Base-by-base conservation (phyloP, 768 basidiomycete genomes). In the Austroboletus eburneus region DNA sequence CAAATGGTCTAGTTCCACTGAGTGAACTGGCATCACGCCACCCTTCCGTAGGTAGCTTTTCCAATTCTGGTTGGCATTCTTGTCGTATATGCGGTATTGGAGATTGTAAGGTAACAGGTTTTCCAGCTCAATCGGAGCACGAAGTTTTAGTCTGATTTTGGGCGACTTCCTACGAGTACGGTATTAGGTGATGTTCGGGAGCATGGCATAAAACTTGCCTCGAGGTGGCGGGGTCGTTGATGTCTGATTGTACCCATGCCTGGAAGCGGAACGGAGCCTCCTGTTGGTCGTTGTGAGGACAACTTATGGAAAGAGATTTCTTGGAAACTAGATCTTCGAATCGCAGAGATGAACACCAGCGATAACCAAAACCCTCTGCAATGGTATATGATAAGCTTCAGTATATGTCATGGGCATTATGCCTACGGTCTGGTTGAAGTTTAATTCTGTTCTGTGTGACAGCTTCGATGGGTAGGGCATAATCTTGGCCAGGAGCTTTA, bases 61-160 rank as follows among this genome's bases (percentile, higher is more conserved):
- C 85, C 93, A 97, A 59, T 95, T 94, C 58, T 92, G 89, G 57
- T 92, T 83, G 0, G 87, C 85, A 52, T 96, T 81, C 70, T 93
- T 96, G 73, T 99, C 94, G 55, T 92, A 97, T 27, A 98, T 87
- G n/a, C 92, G 80, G 69, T 96, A 99, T 57, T 92, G 85, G 42
- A 98, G 67, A 57, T 97, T 92, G 68, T 85, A 96, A 1, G 96
- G 96, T 20, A 98, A 70, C 17, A 98, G 71, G 62, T 99, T 99
- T 68, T 99, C 95, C 9, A 99, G 71, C 60, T 99, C 95, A 22
- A 99, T 75, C 1, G 96, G 96, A 13, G 96, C 92, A 29, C 91
- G 83, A 37, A 99, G 80, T 49, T 81, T 85, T 41, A 99, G 73
- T 38, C 80, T 83, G 48, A 97, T 80, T 63, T 83, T 86, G 2